Conservation (phyloP, 768 basidiomycete species). For the Panus rudis region DNA sequence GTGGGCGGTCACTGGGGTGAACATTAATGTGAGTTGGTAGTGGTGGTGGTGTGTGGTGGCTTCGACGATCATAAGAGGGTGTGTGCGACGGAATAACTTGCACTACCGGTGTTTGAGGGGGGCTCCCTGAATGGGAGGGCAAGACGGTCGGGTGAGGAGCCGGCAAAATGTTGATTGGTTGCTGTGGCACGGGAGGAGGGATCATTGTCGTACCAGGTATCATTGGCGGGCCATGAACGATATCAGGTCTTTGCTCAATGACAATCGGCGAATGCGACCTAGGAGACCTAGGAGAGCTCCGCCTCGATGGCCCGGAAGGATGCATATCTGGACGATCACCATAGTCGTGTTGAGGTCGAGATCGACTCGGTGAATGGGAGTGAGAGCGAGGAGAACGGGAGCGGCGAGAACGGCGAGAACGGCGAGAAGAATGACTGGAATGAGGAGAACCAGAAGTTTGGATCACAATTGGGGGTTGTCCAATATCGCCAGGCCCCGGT, state of each 20-base stretch:
- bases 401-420: not conserved
- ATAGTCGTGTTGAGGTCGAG: conserved; percentile 5
- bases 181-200: not conserved
- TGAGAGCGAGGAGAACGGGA: conserved; percentile 17
- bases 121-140: not conserved
- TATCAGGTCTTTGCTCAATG: not conserved
- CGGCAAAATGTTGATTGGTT: not conserved
- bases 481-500: too few species aligned
- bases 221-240: not conserved
- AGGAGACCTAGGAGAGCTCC: not conserved
- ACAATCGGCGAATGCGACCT: not conserved
- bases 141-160: not conserved
- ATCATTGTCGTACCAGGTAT: conserved; percentile 1
- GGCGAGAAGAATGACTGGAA: conserved; percentile 4
- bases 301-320: not conserved
- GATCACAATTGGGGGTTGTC: too few species aligned
- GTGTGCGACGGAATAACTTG: too few species aligned
- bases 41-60: too few species aligned
- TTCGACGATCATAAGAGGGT: too few species aligned
- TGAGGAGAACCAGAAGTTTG: too few species aligned
- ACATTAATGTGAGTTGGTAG: too few species aligned
- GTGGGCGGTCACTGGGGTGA: too few species aligned
- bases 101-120: not conserved
- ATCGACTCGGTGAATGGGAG: conserved; percentile 13
- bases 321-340: not conserved